A percentile compares a stretch with the other conserved stretches of the same genome.
Evolutionary conservation across 495 filamentous ascomycete species (phyloP).

Genomic region (Penicillium flavigenum): DNA sequence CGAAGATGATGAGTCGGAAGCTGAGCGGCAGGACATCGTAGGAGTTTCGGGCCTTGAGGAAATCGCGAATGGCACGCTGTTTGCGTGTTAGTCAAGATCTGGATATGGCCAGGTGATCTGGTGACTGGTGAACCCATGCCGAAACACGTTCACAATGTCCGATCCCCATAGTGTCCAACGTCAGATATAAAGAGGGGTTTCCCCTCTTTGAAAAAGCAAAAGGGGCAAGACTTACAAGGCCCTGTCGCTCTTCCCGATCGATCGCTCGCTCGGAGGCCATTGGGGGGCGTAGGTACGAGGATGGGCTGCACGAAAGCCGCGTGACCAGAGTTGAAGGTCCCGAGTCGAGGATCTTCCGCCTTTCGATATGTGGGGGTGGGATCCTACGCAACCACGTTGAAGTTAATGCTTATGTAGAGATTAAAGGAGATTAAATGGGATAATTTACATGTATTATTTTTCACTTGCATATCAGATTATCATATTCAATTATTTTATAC

Average conservation of each 20-base stretch:
- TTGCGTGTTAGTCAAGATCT: constrained; percentile 37
- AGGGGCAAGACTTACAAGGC: constrained; percentile 66
- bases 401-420: not conserved
- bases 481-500: not conserved
- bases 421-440: not conserved
- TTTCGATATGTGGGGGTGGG: constrained; percentile 19
- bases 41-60: constrained; percentile 92
- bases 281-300: constrained; percentile 78
- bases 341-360: constrained; percentile 30
- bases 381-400: not conserved
- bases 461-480: not conserved
- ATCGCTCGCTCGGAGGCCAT: constrained; percentile 65
- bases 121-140: constrained; percentile 11
- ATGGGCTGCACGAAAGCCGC: constrained; percentile 71
- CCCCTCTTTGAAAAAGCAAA: constrained; percentile 15
- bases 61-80: constrained; percentile 87
- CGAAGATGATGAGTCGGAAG: constrained; percentile 93
- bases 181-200: constrained; percentile 15
- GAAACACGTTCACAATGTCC: constrained; percentile 23
- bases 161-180: constrained; percentile 9
- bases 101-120: constrained; percentile 16
- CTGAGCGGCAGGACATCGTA: constrained; percentile 99
- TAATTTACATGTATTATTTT: not conserved
- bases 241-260: constrained; percentile 89
- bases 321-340: constrained; percentile 41